phyloP scores from a whole-genome alignment of 148 eudicot genomes.

The Silene conica region DNA sequence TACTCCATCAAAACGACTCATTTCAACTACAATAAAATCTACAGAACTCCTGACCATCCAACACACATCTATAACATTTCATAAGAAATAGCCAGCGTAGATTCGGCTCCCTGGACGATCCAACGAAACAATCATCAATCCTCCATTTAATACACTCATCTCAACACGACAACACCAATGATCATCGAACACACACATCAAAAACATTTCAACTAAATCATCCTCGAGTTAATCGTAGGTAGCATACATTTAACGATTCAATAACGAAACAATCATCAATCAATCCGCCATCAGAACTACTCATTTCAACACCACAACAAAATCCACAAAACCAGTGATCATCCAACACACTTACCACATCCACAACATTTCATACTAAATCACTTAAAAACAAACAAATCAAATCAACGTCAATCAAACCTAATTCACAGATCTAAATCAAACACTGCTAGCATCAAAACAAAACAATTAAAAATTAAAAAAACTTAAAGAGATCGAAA shows the following conservation, averaged over 20 bases:
- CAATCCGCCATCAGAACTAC: not conserved
- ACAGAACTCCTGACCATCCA: not conserved
- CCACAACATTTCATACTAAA: not conserved
- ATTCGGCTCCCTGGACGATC: not conserved
- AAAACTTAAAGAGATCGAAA: not conserved
- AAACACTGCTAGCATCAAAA: not conserved
- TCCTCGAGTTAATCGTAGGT: too few species aligned
- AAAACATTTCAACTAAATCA: too few species aligned
- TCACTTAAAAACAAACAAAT: not conserved
- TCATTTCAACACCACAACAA: not conserved
- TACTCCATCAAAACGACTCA: not conserved
- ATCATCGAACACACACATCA: too few species aligned
- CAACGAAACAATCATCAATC: too few species aligned
- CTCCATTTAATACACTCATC: too few species aligned
- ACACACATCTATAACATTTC: too few species aligned
- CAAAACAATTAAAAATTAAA: not conserved
- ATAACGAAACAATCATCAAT: not conserved
- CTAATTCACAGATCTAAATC: conserved; percentile 1
- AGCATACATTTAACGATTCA: not conserved
- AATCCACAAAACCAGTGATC: not conserved
- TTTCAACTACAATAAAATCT: not conserved
- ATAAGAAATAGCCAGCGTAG: not conserved
- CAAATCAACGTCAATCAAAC: not conserved
- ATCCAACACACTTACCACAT: not conserved
- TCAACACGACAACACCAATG: too few species aligned